A percentile compares a stretch with the other conserved stretches of the same genome.
These are phyloP conservation scores for Scheffersomyces ergatensis DNA, from an alignment of 805 yeast genomes.

Conservation along the genomic window DNA sequence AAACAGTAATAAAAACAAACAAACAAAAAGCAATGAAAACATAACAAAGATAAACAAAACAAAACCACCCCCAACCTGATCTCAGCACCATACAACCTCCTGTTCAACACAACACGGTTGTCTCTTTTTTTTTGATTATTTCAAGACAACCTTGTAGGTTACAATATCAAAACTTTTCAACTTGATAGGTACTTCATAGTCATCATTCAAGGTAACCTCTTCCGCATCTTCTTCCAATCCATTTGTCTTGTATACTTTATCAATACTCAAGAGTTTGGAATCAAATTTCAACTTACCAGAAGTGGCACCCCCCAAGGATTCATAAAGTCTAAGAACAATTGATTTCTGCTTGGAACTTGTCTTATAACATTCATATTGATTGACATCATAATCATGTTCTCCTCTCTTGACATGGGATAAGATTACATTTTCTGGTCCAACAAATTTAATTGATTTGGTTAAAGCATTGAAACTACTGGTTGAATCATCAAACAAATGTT, in stretches of 20 bases:
- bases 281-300: slow-evolving; percentile 48
- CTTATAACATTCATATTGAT: slow-evolving; percentile 44
- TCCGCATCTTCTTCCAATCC: slow-evolving; percentile 55
- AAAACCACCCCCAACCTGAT: not conserved
- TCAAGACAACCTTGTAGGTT: slow-evolving; percentile 50
- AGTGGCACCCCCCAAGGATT: slow-evolving; percentile 79
- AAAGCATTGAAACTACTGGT: slow-evolving; percentile 11
- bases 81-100: too few relatives aligned
- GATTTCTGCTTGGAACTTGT: slow-evolving; percentile 37
- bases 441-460: slow-evolving; percentile 16
- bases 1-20: not conserved
- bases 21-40: slow-evolving; percentile 1
- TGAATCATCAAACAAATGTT: slow-evolving; percentile 9
- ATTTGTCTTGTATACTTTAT: slow-evolving; percentile 52
- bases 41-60: not conserved
- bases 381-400: slow-evolving; percentile 70
- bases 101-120: not conserved
- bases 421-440: slow-evolving; percentile 59
- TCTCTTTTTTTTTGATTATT: too few relatives aligned
- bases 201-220: slow-evolving; percentile 30
- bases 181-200: slow-evolving; percentile 36
- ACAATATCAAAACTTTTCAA: slow-evolving; percentile 81
- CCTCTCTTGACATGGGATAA: slow-evolving; percentile 81
- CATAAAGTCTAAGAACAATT: slow-evolving; percentile 75
- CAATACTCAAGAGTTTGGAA: slow-evolving; percentile 35